Evolutionary conservation across 306 rosid genomes (phyloP).

Genomic region (Sphenostylis stenocarpa): DNA sequence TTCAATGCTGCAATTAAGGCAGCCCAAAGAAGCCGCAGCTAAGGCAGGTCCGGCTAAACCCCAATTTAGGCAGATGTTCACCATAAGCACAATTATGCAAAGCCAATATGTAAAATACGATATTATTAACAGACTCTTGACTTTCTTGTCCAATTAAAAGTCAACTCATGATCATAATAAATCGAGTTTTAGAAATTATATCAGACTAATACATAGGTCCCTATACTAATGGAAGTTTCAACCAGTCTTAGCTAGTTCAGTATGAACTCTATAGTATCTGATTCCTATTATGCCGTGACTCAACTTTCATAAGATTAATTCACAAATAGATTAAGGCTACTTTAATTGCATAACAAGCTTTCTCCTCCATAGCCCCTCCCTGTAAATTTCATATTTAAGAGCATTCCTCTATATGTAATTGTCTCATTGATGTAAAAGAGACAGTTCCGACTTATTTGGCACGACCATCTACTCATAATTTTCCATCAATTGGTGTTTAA

Average conservation of each 20-base stretch:
- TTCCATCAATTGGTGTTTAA: slow-evolving; percentile 19
- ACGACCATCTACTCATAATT: slow-evolving; percentile 13
- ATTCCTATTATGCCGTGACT: neutral
- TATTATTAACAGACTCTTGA: neutral
- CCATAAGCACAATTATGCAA: neutral
- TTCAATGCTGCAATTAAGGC: neutral
- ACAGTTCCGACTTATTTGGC: slow-evolving; percentile 5
- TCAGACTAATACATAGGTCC: too few species aligned
- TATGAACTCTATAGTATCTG: neutral
- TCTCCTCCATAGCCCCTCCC: slow-evolving; percentile 1
- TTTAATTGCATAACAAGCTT: neutral
- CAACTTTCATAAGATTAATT: neutral
- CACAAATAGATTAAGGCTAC: slow-evolving; percentile 17
- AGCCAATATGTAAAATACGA: neutral
- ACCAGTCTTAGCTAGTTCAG: too few species aligned
- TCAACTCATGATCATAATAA: too few species aligned
- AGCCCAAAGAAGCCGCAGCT: neutral
- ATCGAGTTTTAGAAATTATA: too few species aligned
- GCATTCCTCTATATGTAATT: neutral
- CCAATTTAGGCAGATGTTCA: neutral
- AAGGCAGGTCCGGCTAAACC: neutral
- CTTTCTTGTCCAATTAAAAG: too few species aligned
- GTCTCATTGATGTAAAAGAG: neutral
- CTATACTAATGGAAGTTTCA: too few species aligned
- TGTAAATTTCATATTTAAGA: neutral